Conservation (phyloP, 2,329 filamentous ascomycete genomes). For the Chaetoscypha palmicola region DNA sequence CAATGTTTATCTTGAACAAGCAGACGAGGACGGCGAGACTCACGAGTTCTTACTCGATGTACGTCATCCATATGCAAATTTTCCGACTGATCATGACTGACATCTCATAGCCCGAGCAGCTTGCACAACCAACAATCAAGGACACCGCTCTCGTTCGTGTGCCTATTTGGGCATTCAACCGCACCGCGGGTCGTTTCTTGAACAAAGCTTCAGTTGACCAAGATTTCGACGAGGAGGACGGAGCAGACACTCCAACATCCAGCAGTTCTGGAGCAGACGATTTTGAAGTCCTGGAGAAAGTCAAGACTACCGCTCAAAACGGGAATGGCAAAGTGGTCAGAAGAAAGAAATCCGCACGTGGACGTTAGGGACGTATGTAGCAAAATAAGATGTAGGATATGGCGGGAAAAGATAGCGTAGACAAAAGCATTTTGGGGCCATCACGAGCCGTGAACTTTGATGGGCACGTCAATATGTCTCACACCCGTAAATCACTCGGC, state of each 20-base stretch:
- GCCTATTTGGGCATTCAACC: slow-evolving; percentile 64
- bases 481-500: no score
- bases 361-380: slow-evolving; percentile 8
- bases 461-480: no score
- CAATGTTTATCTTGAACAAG: slow-evolving; percentile 91
- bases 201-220: slow-evolving; percentile 32
- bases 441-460: no score
- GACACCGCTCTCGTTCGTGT: slow-evolving; percentile 80
- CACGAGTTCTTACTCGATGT: slow-evolving; percentile 85
- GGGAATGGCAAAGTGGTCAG: slow-evolving; percentile 24
- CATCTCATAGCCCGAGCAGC: slow-evolving; percentile 62
- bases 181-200: slow-evolving; percentile 46
- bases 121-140: slow-evolving; percentile 65
- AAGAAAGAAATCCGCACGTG: slow-evolving; percentile 25
- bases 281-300: slow-evolving; percentile 56
- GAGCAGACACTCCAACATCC: slow-evolving; percentile 44
- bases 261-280: slow-evolving; percentile 54
- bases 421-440: slow-evolving; percentile 8
- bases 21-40: slow-evolving; percentile 76
- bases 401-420: slow-evolving; percentile 9
- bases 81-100: slow-evolving; percentile 18
- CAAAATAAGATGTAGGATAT: slow-evolving; percentile 6
- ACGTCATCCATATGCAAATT: slow-evolving; percentile 35
- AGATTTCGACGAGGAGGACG: slow-evolving; percentile 33
- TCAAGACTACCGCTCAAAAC: slow-evolving; percentile 27